Conservation (phyloP, 768 basidiomycete species). For the Clitopilus hobsonii region DNA sequence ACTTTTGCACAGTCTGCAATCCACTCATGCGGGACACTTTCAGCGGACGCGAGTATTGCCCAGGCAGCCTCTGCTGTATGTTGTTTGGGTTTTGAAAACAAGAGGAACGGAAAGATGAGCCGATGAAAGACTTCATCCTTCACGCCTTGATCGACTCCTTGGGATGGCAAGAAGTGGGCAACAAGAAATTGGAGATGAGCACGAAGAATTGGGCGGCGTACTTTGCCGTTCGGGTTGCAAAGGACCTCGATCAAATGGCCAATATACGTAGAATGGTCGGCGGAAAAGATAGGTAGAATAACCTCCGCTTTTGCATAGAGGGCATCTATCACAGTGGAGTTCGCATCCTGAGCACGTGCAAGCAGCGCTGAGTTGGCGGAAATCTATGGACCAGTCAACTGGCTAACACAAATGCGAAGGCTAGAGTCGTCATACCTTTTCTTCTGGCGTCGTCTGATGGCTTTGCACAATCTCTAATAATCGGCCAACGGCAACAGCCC, state of each 20-base stretch:
- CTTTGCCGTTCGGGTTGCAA: constrained; percentile 28
- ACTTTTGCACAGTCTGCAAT: constrained; percentile 47
- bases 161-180: constrained; percentile 33
- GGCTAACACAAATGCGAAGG: too few relatives aligned
- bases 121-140: constrained; percentile 32
- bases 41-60: constrained; percentile 44
- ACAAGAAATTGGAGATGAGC: constrained; percentile 56
- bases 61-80: constrained; percentile 66
- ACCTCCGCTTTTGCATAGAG: constrained; percentile 54
- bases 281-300: constrained; percentile 41
- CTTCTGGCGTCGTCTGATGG: constrained; percentile 24
- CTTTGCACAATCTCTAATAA: constrained; percentile 31
- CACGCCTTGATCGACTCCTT: constrained; percentile 19
- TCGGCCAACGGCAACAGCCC: constrained; percentile 54
- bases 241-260: constrained; percentile 34
- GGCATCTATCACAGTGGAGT: constrained; percentile 53
- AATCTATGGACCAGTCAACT: constrained; percentile 3
- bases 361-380: constrained; percentile 61
- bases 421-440: constrained; percentile 37
- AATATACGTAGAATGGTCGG: constrained; percentile 41
- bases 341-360: constrained; percentile 64
- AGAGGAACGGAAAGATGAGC: constrained; percentile 66
- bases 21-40: constrained; percentile 33
- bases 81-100: constrained; percentile 69
- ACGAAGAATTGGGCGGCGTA: constrained; percentile 47